Percentiles rank a stretch among this genome's conserved stretches.
phyloP scores from a whole-genome alignment of 192 early-diverging fungal species.

The Chytriomyces confervae region DNA sequence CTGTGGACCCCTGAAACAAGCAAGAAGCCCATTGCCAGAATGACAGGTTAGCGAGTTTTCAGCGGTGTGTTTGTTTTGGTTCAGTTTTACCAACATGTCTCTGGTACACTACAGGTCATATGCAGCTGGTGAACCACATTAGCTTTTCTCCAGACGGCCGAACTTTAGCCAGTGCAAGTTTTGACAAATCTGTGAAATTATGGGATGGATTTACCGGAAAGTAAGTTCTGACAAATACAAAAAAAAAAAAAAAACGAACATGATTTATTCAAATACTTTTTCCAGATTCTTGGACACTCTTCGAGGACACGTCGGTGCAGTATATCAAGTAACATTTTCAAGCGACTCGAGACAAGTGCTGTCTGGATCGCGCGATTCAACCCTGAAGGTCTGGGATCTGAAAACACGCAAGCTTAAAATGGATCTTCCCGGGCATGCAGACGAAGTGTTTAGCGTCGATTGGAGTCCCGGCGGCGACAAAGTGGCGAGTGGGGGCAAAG shows the following conservation, averaged over 20 bases:
- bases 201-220: conserved; percentile 90
- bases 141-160: conserved; percentile 92
- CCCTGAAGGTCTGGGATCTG: conserved; percentile 93
- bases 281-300: conserved; percentile 82
- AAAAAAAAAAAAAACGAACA: background rate
- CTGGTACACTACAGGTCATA: too few species aligned
- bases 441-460: conserved; percentile 94
- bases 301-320: conserved; percentile 93
- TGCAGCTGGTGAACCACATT: conserved; percentile 94
- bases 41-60: too few species aligned
- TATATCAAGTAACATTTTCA: conserved; percentile 96
- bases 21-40: conserved; percentile 72
- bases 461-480: conserved; percentile 92
- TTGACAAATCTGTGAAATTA: conserved; percentile 97
- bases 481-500: conserved; percentile 93
- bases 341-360: conserved; percentile 91
- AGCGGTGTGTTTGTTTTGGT: too few species aligned
- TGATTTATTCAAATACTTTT: too few species aligned
- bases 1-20: conserved; percentile 82
- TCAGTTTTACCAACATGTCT: too few species aligned
- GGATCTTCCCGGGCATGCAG: conserved; percentile 96
- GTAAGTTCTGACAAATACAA: too few species aligned
- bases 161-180: conserved; percentile 87
- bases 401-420: conserved; percentile 88
- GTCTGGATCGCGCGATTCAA: conserved; percentile 89